phyloP scores from a whole-genome alignment of 2,329 filamentous ascomycete species.

The Ophiosphaerella korrae region DNA sequence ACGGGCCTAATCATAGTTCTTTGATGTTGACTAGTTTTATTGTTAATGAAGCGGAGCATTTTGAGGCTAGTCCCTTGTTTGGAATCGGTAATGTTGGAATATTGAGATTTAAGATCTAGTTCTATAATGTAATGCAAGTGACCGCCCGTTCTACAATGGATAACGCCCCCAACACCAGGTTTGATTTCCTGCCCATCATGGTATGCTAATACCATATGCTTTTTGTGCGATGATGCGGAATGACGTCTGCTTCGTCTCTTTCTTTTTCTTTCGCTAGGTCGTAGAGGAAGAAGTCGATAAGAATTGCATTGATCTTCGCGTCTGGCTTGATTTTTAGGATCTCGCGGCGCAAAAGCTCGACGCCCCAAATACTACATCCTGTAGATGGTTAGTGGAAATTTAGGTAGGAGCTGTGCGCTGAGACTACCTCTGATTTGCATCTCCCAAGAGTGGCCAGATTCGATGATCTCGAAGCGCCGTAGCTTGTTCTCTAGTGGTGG shows the following conservation, averaged over 20 bases:
- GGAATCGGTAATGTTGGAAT: no score
- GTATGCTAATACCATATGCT: constrained; percentile 84
- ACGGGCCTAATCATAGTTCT: no score
- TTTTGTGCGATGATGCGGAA: constrained; percentile 86
- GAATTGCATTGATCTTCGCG: constrained; percentile 76
- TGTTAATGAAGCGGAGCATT: no score
- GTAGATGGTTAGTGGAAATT: constrained; percentile 20
- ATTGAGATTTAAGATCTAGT: no score
- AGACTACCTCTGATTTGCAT: constrained; percentile 78
- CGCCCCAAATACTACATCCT: constrained; percentile 95
- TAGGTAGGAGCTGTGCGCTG: not conserved
- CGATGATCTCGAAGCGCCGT: constrained; percentile 65
- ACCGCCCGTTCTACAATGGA: not conserved
- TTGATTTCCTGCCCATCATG: not conserved
- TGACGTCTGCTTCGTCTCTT: constrained; percentile 45
- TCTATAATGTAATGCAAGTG: not conserved
- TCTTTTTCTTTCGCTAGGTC: constrained; percentile 91
- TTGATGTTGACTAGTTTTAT: no score
- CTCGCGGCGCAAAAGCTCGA: constrained; percentile 84
- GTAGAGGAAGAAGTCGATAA: constrained; percentile 98
- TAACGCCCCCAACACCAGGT: not conserved
- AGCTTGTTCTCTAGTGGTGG: constrained; percentile 77
- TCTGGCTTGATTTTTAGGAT: constrained; percentile 76
- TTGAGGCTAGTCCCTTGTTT: no score
- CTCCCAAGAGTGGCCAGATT: constrained; percentile 78